Base-by-base conservation (phyloP, 1,284 basidiomycete species). In the Leccinum griseonigrum region DNA sequence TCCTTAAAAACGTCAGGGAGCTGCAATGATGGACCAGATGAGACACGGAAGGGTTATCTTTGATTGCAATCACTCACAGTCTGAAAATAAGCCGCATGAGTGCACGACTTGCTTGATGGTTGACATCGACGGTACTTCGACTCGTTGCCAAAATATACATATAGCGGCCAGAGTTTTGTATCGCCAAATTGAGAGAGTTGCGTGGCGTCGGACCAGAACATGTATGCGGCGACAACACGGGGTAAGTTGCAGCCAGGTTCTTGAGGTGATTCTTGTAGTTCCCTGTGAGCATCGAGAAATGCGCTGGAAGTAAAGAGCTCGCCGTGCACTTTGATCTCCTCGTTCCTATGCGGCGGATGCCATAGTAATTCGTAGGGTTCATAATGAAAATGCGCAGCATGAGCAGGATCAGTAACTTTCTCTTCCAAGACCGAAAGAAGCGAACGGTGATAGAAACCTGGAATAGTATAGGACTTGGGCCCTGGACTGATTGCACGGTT, bases 1-100 rank as follows among this genome's bases (percentile, higher is more conserved):
- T 66, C 62, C 50, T 65, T 66, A 31, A 68, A 62, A 4, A 22
- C 34, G n/a, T 64, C 58, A 7, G 58, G 59, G 1, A 52, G 51
- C 51, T 52, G 51, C 9, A 9, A 18, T 31, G 28, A 52, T n/a
- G 16, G 16, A 18, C 28, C 9, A 6, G 28, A 29, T 52, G 28
- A 52, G 51, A 31, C 51, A 51, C 2, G n/a, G 29, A 31, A 52
- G 3, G 26, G 4, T 52, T 29, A 29, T 31, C 28, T 53, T 18
- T 32, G 9, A 16, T 16, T 16, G 50, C 2, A 16, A 68, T 31
- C 7, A 32, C 58, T 46, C 11, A 59, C 58, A 11, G 14, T 14
- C 38, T 46, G 28, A 3, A 59, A 54, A 54, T 59, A 59, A 31
- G 51, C 51, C 28, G 51, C 51, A 29, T 52, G 51, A 29, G 16